Evolutionary conservation across 1,139 yeast genomes (phyloP).

Genomic region (Debaryomyces nepalensis): DNA sequence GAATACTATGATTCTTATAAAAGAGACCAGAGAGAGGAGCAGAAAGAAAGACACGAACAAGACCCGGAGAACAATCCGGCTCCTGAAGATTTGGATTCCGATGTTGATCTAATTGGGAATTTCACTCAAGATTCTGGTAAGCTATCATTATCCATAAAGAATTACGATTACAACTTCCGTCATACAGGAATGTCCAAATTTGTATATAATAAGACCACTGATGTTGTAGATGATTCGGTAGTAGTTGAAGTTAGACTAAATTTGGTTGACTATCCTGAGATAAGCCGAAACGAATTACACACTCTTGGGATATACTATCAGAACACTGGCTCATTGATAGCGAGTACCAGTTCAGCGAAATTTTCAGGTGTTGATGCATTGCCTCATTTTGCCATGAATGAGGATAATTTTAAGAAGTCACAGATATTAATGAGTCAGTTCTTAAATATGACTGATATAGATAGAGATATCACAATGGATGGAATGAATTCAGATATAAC

Average conservation of each 20-base stretch:
- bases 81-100: conserved; percentile 14
- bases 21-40: conserved; percentile 28
- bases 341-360: conserved; percentile 71
- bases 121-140: conserved; percentile 32
- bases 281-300: conserved; percentile 47
- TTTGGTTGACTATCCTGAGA: conserved; percentile 48
- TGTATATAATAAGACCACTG: conserved; percentile 19
- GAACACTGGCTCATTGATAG: conserved; percentile 67
- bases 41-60: conserved; percentile 26
- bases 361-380: conserved; percentile 65
- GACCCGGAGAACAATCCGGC: conserved; percentile 28
- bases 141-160: conserved; percentile 28
- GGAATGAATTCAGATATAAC: conserved; percentile 43
- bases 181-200: conserved; percentile 25
- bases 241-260: conserved; percentile 29
- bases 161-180: conserved; percentile 30
- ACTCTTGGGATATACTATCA: conserved; percentile 74
- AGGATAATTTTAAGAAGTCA: conserved; percentile 45
- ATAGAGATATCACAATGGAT: conserved; percentile 40
- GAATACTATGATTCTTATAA: conserved; percentile 36
- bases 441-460: conserved; percentile 45
- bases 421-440: conserved; percentile 42
- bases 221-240: conserved; percentile 36
- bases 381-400: conserved; percentile 59
- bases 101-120: conserved; percentile 33